Evolutionary conservation across 805 yeast genomes (phyloP), one percentile per base, ranked within the genome.

Genomic region (Ogataea nakhonphanomensis): DNA sequence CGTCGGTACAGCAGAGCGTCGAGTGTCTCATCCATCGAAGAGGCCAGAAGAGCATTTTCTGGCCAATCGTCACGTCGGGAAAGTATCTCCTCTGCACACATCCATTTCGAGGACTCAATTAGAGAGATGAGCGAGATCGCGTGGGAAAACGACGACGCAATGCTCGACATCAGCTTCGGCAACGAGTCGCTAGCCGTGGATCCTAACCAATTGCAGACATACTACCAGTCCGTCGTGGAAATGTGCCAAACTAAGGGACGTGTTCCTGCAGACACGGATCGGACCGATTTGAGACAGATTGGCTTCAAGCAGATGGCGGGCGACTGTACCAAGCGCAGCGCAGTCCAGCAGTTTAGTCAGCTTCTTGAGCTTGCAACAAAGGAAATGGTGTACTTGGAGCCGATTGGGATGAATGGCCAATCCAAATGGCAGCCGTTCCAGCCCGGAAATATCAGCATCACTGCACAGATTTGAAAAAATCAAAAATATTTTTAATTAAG

Each of bases 21-120:
- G 20, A 47, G 53, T 33, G 54, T 51, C 8, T 48, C 58, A 4
- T 55, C 60, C 3, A 51, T 57, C 30, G 62, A 57, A 48, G 47
- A 42, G 17, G 59, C 51, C 15, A 47, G 62, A 49, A 36, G 59
- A 14, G 54, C 50, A 7, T 37, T 24, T 15, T 35, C 43, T 2
- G 37, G 30, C 21, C 31, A 41, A 8, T 40, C 46, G 7, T 45
- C 51, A 5, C 46, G 51, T 13, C 33, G 53, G 31, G 45, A 26
- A 3, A 44, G 48, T 29, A 34, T 44, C n/a, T 36, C 45, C 6
- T 35, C 46, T 6, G 43, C 46, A 24, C 46, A 47, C 13, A 41
- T 47, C 15, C 43, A 33, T 10, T 15, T 43, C 23, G 25, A 27
- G n/a, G 37, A 38, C 20, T 37, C 42, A 3, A 22, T 27, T 13